These are phyloP conservation scores for Arabidopsis arenosa DNA, from an alignment of 345 rosid species.

Conservation along the genomic window DNA sequence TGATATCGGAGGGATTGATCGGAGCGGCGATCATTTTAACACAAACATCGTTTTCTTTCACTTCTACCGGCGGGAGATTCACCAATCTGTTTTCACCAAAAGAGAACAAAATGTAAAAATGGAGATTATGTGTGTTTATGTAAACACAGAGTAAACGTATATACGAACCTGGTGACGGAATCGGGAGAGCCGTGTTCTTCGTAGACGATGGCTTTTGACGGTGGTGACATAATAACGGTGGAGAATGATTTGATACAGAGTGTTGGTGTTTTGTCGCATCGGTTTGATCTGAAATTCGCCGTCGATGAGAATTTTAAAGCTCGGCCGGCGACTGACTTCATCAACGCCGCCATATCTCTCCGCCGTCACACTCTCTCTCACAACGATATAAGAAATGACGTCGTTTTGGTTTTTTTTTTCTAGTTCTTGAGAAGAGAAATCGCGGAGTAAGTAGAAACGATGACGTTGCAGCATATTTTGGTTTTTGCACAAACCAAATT, in stretches of 20 bases:
- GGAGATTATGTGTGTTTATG: neutral
- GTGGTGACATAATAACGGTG: slow-evolving; percentile 65
- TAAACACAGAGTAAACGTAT: neutral
- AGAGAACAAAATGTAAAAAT: neutral
- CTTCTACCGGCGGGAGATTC: slow-evolving; percentile 73
- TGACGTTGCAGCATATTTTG: neutral
- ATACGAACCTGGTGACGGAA: slow-evolving; percentile 67
- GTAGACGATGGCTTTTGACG: slow-evolving; percentile 81
- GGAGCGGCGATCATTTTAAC: slow-evolving; percentile 92
- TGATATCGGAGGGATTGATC: slow-evolving; percentile 89
- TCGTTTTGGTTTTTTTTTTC: neutral
- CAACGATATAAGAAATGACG: neutral
- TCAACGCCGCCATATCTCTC: slow-evolving; percentile 40
- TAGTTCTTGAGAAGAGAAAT: neutral
- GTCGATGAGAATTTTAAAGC: slow-evolving; percentile 29
- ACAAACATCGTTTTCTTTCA: slow-evolving; percentile 78
- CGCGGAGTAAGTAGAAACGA: neutral
- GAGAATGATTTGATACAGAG: slow-evolving; percentile 54
- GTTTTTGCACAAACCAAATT: neutral
- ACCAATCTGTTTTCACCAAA: slow-evolving; percentile 50
- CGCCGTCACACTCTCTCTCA: neutral
- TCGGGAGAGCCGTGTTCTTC: slow-evolving; percentile 84
- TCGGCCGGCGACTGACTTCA: slow-evolving; percentile 31
- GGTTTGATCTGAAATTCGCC: neutral
- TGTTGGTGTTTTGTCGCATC: neutral